These are phyloP conservation scores for Populus simonii DNA, from an alignment of 345 rosid species.

Conservation along the genomic window DNA sequence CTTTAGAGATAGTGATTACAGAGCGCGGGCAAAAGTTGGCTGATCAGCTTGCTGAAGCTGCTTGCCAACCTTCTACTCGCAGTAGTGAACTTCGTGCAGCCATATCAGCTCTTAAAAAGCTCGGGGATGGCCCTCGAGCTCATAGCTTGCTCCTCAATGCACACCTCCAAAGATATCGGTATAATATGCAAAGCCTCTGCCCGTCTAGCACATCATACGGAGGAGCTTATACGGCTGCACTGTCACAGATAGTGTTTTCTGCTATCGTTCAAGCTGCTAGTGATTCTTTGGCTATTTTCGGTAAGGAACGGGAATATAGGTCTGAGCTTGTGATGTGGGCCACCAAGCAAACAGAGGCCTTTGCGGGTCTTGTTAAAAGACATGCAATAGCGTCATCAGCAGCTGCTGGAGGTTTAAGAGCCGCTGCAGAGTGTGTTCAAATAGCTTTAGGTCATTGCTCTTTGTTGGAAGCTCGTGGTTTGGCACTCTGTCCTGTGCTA, in stretches of 20 bases:
- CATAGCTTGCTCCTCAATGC: conserved; percentile 89
- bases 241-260: conserved; percentile 93
- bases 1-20: conserved; percentile 53
- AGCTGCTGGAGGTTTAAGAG: conserved; percentile 98
- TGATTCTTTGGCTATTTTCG: conserved; percentile 81
- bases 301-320: conserved; percentile 79
- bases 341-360: conserved; percentile 82
- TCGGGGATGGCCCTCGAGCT: conserved; percentile 97
- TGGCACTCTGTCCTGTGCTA: conserved; percentile 89
- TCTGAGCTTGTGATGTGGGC: conserved; percentile 99
- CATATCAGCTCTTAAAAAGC: conserved; percentile 86
- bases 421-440: conserved; percentile 99
- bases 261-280: conserved; percentile 94
- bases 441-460: conserved; percentile 99
- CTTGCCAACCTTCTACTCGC: conserved; percentile 92
- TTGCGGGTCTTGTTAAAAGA: conserved; percentile 88
- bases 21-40: conserved; percentile 83
- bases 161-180: conserved; percentile 78
- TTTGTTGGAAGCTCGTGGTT: conserved; percentile 87
- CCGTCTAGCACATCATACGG: conserved; percentile 97
- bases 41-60: conserved; percentile 94
- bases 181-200: conserved; percentile 90
- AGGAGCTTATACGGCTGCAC: conserved; percentile 99
- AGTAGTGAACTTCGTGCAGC: conserved; percentile 94
- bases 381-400: conserved; percentile 98